Conservation (phyloP, 768 basidiomycete genomes). For the Galerina sulciceps region DNA sequence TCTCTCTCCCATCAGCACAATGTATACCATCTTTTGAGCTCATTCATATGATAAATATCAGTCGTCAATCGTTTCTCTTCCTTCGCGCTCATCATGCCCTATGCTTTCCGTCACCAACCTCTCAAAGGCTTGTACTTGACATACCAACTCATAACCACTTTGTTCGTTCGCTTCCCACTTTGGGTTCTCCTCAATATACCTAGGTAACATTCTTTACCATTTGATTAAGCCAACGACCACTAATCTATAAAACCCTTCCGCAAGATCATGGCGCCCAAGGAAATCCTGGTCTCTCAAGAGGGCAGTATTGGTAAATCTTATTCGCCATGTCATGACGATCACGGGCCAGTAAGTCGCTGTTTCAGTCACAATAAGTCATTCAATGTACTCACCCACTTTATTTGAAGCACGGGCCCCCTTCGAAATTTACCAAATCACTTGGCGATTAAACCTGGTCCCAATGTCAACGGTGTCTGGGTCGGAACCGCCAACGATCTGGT, state of each 20-base stretch:
- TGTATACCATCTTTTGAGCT: background rate
- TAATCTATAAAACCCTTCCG: background rate
- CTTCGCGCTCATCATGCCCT: constrained; percentile 27
- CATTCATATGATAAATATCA: constrained; percentile 10
- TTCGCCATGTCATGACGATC: constrained; percentile 33
- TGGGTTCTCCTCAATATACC: constrained; percentile 48
- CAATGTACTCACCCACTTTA: background rate
- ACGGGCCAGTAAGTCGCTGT: constrained; percentile 28
- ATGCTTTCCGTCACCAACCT: constrained; percentile 46
- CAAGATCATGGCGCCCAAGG: constrained; percentile 47
- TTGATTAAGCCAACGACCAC: background rate
- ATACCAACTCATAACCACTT: constrained; percentile 42
- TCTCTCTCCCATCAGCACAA: background rate
- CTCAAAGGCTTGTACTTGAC: constrained; percentile 51
- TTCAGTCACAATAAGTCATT: background rate
- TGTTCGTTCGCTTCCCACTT: constrained; percentile 50
- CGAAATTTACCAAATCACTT: constrained; percentile 37
- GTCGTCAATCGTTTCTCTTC: background rate
- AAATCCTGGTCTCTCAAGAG: constrained; percentile 50
- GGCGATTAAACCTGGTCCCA: constrained; percentile 42
- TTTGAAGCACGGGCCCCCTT: constrained; percentile 39
- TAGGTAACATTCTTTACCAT: constrained; percentile 25
- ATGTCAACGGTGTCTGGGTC: constrained; percentile 56
- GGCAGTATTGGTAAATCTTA: constrained; percentile 36
- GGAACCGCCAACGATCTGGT: constrained; percentile 45